phyloP scores from a whole-genome alignment of 1,139 yeast genomes.

The Scheffersomyces quercinus region DNA sequence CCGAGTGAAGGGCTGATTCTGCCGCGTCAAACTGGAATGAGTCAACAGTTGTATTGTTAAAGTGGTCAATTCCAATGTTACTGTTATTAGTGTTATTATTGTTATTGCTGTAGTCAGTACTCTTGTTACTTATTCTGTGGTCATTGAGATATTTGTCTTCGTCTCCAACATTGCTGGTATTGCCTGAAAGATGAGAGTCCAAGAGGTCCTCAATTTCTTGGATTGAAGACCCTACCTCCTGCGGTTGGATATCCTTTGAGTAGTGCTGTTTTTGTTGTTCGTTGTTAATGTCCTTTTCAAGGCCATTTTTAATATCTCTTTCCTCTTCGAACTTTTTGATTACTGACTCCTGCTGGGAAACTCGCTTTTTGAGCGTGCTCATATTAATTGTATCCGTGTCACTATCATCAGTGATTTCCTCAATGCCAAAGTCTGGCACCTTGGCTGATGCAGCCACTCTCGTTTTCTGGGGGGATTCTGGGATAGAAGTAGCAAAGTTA shows the following conservation, averaged over 20 bases:
- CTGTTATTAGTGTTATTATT: too few species aligned
- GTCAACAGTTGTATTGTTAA: slow-evolving; percentile 3
- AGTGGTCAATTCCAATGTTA: too few species aligned
- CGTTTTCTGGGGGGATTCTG: slow-evolving; percentile 6
- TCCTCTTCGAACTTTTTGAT: slow-evolving; percentile 3
- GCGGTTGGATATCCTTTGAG: too few species aligned
- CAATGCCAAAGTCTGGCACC: slow-evolving; percentile 41
- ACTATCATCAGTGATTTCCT: slow-evolving; percentile 36
- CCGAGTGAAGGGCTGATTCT: not conserved
- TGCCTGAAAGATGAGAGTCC: slow-evolving; percentile 27
- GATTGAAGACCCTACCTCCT: slow-evolving; percentile 32
- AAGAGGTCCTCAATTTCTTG: slow-evolving; percentile 46
- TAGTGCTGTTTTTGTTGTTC: not conserved
- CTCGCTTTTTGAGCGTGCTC: not conserved
- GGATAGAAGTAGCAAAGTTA: slow-evolving; percentile 12
- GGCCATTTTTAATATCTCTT: slow-evolving; percentile 6
- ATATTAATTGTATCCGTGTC: slow-evolving; percentile 16
- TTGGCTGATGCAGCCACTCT: slow-evolving; percentile 3
- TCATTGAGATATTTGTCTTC: not conserved
- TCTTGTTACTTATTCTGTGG: too few species aligned
- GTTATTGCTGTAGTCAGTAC: too few species aligned
- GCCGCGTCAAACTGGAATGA: slow-evolving; percentile 3
- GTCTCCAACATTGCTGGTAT: not conserved
- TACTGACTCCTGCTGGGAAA: not conserved
- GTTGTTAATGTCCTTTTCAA: slow-evolving; percentile 6